A percentile compares a stretch with the other conserved stretches of the same genome.
Evolutionary conservation across 306 rosid species (phyloP).

Genomic region (Cajanus cajan): DNA sequence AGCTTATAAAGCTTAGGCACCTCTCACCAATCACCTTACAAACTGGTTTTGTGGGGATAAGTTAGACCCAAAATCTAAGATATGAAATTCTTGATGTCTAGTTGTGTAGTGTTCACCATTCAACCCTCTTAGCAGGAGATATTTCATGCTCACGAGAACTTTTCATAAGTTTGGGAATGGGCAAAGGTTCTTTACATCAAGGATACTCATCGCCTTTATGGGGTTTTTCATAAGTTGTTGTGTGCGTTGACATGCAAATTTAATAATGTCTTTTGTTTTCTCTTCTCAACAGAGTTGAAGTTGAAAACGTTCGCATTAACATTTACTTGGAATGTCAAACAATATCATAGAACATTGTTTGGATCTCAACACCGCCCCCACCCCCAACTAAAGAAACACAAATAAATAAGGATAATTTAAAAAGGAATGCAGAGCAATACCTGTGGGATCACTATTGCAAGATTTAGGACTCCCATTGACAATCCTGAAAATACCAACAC

Average conservation of each 20-base stretch:
- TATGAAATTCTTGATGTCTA: too few relatives aligned
- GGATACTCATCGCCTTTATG: too few relatives aligned
- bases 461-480: slow-evolving; percentile 93
- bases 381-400: neutral
- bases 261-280: neutral
- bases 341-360: neutral
- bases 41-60: neutral
- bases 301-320: slow-evolving; percentile 9
- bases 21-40: neutral
- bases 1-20: neutral
- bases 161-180: too few relatives aligned
- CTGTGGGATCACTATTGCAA: slow-evolving; percentile 90
- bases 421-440: slow-evolving; percentile 42
- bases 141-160: too few relatives aligned
- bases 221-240: too few relatives aligned
- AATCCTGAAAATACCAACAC: slow-evolving; percentile 62
- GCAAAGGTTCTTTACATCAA: too few relatives aligned
- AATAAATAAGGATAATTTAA: neutral
- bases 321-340: neutral
- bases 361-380: neutral
- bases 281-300: neutral
- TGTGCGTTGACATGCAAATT: neutral
- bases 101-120: too few relatives aligned
- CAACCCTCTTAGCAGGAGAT: too few relatives aligned
- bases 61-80: neutral